Percentiles rank a stretch among this genome's conserved stretches.
Conservation (phyloP, 768 basidiomycete species). For the Collybia sp. region DNA sequence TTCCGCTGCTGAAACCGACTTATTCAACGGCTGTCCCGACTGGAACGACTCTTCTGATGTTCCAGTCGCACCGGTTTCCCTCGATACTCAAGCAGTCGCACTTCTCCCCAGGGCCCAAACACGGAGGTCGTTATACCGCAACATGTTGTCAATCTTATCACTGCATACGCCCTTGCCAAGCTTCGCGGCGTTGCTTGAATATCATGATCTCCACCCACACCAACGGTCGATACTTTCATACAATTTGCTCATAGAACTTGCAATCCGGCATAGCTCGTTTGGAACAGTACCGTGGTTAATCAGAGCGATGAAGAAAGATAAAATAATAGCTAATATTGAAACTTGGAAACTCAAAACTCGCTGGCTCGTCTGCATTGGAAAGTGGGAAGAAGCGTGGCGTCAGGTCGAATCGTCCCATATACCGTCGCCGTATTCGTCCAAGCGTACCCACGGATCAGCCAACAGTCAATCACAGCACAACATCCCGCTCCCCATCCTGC, state of each 20-base stretch:
- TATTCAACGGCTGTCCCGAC: too few relatives aligned
- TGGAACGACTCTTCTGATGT: slow-evolving; percentile 4
- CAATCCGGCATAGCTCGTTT: slow-evolving; percentile 46
- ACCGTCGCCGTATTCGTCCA: slow-evolving; percentile 9
- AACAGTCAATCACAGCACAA: slow-evolving; percentile 5
- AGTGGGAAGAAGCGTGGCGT: slow-evolving; percentile 57
- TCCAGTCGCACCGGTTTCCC: neutral
- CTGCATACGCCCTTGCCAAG: slow-evolving; percentile 21
- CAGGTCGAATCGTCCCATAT: slow-evolving; percentile 25
- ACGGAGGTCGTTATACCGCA: slow-evolving; percentile 30
- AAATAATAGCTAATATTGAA: slow-evolving; percentile 40
- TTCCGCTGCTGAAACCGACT: neutral
- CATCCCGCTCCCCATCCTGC: slow-evolving; percentile 49
- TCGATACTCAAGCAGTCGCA: neutral
- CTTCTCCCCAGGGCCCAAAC: slow-evolving; percentile 24
- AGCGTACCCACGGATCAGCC: neutral
- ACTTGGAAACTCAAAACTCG: slow-evolving; percentile 56
- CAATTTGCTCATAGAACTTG: slow-evolving; percentile 39
- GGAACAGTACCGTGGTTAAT: slow-evolving; percentile 43
- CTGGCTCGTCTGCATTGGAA: slow-evolving; percentile 48
- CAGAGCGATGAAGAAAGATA: slow-evolving; percentile 36
- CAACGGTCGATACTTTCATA: slow-evolving; percentile 39
- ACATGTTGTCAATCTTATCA: slow-evolving; percentile 34
- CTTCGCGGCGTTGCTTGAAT: slow-evolving; percentile 40
- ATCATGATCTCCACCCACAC: slow-evolving; percentile 35